Percentiles rank a stretch among this genome's conserved stretches.
Conservation (phyloP, 2,329 filamentous ascomycete genomes). For the Acarospora socialis region DNA sequence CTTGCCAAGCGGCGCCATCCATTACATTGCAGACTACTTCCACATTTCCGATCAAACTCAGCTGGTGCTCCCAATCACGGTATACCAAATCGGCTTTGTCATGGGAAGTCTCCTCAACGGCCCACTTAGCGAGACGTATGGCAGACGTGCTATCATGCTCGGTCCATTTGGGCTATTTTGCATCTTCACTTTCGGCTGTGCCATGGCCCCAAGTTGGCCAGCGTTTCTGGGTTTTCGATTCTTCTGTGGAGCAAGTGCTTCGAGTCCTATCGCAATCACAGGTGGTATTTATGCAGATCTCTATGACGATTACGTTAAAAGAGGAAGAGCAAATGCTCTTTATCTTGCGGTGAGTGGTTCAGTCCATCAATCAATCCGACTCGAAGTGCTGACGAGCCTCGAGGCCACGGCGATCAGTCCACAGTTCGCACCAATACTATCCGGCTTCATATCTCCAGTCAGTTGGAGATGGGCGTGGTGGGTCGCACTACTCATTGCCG, state of each 20-base stretch:
- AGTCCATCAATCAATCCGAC: not conserved
- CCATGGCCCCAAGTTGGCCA: constrained; percentile 28
- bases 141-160: too few relatives aligned
- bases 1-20: constrained; percentile 3
- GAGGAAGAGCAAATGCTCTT: constrained; percentile 23
- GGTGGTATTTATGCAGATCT: constrained; percentile 34
- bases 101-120: constrained; percentile 33
- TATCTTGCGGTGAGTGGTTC: constrained; percentile 30
- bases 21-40: constrained; percentile 3
- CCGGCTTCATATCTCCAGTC: constrained; percentile 27
- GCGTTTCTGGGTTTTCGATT: constrained; percentile 29
- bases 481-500: constrained; percentile 54
- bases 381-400: not conserved
- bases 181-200: constrained; percentile 28
- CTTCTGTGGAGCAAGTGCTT: constrained; percentile 26
- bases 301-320: constrained; percentile 22
- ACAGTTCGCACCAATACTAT: constrained; percentile 29
- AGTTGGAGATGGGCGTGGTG: constrained; percentile 35
- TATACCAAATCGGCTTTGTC: constrained; percentile 34
- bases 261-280: constrained; percentile 29
- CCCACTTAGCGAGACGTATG: constrained; percentile 24
- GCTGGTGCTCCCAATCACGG: constrained; percentile 35
- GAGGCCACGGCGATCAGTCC: constrained; percentile 28
- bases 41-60: constrained; percentile 14
- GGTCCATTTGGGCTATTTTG: constrained; percentile 32